These are phyloP conservation scores for Plasmodium cynomolgi DNA, from an alignment of 169 alveolate species.

Conservation along the genomic window DNA sequence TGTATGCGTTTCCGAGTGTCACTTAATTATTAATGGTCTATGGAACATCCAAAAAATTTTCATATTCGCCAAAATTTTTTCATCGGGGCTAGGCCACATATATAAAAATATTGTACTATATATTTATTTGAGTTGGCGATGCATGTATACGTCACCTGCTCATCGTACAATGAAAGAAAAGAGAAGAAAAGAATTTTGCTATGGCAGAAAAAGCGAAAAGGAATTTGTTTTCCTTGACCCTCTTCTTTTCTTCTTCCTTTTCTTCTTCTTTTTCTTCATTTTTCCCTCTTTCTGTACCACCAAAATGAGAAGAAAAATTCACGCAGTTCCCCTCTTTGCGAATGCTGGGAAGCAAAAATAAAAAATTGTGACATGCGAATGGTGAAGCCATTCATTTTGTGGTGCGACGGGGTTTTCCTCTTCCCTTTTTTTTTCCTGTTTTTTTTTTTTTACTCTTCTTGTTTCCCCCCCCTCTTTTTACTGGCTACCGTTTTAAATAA, in stretches of 20 bases:
- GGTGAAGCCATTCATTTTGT: background rate
- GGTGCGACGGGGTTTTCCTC: background rate
- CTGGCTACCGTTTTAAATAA: background rate
- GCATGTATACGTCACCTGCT: background rate
- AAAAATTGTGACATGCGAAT: background rate
- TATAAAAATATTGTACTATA: background rate
- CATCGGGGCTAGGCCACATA: background rate
- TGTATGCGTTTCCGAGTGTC: background rate
- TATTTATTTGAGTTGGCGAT: background rate
- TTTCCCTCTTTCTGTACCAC: background rate
- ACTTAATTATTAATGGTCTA: background rate
- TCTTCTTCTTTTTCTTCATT: background rate
- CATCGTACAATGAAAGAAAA: background rate
- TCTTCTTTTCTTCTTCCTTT: background rate
- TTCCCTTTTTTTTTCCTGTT: background rate
- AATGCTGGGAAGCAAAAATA: background rate
- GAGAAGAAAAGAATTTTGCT: background rate
- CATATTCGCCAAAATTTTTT: background rate
- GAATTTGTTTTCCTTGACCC: background rate
- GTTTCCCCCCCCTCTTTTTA: background rate
- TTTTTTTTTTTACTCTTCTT: background rate
- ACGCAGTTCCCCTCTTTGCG: background rate
- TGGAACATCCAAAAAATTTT: slow-evolving; percentile 1
- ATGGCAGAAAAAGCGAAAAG: background rate
- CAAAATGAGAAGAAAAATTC: background rate